Evolutionary conservation across 73 alveolate species (phyloP).

Genomic region (Breviolum minutum): DNA sequence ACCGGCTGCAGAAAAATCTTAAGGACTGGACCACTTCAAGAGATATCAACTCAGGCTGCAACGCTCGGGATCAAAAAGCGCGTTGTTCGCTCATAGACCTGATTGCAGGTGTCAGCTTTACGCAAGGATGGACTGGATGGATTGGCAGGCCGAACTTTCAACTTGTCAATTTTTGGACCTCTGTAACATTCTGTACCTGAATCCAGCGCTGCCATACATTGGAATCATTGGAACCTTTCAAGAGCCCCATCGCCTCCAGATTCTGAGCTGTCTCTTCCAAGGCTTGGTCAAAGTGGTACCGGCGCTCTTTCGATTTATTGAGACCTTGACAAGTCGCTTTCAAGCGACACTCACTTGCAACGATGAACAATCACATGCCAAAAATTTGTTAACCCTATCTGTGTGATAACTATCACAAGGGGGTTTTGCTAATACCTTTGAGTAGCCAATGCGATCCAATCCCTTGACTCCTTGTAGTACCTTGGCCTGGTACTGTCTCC

Average conservation of each 20-base stretch:
- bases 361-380: too few relatives aligned
- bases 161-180: too few relatives aligned
- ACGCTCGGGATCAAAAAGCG: constrained; percentile 88
- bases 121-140: too few relatives aligned
- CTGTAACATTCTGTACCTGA: too few relatives aligned
- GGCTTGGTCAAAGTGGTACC: constrained; percentile 99
- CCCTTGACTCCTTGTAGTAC: too few relatives aligned
- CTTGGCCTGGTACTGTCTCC: too few relatives aligned
- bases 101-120: not conserved
- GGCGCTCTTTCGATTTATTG: constrained; percentile 98
- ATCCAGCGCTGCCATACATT: too few relatives aligned
- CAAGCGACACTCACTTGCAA: constrained; percentile 31
- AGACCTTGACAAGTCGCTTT: constrained; percentile 95
- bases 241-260: not conserved
- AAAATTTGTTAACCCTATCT: too few relatives aligned
- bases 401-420: too few relatives aligned
- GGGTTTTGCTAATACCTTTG: too few relatives aligned
- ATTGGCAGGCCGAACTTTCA: too few relatives aligned
- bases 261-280: constrained; percentile 96
- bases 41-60: constrained; percentile 38
- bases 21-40: constrained; percentile 96
- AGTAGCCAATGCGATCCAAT: too few relatives aligned
- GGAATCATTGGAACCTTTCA: not conserved
- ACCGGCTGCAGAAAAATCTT: constrained; percentile 94
- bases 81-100: constrained; percentile 92